Evolutionary conservation across 805 yeast species (phyloP).

Genomic region (Wickerhamomyces pijperi): DNA sequence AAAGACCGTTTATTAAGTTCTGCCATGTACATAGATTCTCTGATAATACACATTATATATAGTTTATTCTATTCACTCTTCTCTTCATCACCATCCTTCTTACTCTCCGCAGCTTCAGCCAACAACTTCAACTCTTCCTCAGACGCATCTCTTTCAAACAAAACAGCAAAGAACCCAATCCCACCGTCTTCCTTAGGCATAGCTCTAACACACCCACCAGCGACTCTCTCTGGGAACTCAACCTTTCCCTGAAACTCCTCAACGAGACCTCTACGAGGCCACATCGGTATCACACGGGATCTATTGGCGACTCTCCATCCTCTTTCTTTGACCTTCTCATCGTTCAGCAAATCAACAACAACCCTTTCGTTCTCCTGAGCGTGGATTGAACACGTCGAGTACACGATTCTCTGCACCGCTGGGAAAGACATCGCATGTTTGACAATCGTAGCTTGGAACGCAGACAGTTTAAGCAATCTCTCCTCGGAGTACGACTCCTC

Average conservation of each 20-base stretch:
- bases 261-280: constrained; percentile 79
- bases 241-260: constrained; percentile 41
- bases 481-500: constrained; percentile 30
- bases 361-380: constrained; percentile 92
- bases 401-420: constrained; percentile 63
- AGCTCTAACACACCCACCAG: constrained; percentile 82
- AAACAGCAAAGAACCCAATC: constrained; percentile 96
- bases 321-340: constrained; percentile 42
- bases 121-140: not conserved
- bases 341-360: constrained; percentile 65
- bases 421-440: constrained; percentile 85
- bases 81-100: constrained; percentile 4
- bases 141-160: constrained; percentile 46
- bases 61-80: constrained; percentile 23
- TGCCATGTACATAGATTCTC: not conserved
- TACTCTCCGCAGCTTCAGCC: constrained; percentile 1
- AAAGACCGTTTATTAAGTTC: not conserved
- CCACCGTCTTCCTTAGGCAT: constrained; percentile 89
- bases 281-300: constrained; percentile 59
- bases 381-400: constrained; percentile 93
- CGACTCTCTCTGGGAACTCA: constrained; percentile 38
- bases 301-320: constrained; percentile 68
- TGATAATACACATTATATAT: constrained; percentile 21
- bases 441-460: constrained; percentile 81
- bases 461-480: constrained; percentile 63